Evolutionary conservation across 306 rosid genomes (phyloP).

Genomic region (Elaeagnus macrophylla): DNA sequence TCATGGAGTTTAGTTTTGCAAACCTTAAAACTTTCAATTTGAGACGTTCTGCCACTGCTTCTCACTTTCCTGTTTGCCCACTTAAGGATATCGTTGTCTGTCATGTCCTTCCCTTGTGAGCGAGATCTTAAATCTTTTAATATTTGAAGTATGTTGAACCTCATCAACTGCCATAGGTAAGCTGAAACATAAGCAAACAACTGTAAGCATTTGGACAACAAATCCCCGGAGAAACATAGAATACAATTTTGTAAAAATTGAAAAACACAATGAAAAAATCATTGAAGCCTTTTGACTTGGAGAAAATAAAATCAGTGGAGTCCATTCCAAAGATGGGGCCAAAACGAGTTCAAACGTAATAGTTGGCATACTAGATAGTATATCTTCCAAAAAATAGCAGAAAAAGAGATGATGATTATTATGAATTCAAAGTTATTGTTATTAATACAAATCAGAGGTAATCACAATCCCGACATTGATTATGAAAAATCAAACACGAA

Average conservation of each 20-base stretch:
- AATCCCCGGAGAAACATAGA: background rate
- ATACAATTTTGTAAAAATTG: background rate
- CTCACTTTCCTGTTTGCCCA: constrained; percentile 85
- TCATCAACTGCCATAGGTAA: constrained; percentile 92
- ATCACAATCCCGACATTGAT: no score
- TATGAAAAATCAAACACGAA: no score
- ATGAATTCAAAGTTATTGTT: no score
- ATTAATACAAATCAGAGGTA: no score
- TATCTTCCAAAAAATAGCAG: no score
- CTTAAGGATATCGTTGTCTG: constrained; percentile 70
- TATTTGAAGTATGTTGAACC: constrained; percentile 81
- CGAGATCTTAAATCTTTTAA: constrained; percentile 71
- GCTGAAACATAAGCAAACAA: constrained; percentile 45
- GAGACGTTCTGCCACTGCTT: constrained; percentile 68
- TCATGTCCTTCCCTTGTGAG: constrained; percentile 84
- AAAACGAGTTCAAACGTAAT: no score
- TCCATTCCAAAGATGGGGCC: no score
- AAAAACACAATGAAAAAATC: no score
- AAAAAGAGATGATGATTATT: no score
- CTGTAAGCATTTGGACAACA: constrained; percentile 9
- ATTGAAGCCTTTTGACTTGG: no score
- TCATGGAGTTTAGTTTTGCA: background rate
- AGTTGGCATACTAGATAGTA: no score
- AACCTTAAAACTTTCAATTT: constrained; percentile 80
- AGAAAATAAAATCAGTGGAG: no score